Conservation (phyloP, 305 asterid genomes). For the Rubia tinctorum region DNA sequence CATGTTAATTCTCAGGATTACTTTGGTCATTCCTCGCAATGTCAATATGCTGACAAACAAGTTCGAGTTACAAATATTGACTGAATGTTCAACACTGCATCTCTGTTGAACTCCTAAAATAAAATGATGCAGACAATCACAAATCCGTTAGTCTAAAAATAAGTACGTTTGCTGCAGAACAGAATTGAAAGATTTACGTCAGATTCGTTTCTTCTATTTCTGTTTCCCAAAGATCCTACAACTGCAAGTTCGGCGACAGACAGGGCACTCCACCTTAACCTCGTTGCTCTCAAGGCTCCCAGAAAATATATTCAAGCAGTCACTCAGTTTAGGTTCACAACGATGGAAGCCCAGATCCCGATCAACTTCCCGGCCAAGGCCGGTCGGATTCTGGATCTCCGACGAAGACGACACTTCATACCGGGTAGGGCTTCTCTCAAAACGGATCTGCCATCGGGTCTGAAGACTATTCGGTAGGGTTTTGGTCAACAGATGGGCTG, state of each 20-base stretch:
- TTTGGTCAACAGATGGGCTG: too few relatives aligned
- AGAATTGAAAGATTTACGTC: conserved; percentile 20
- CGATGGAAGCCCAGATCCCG: too few relatives aligned
- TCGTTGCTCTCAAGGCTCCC: conserved; percentile 75
- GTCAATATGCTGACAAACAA: too few relatives aligned
- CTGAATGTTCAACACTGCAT: conserved; percentile 47
- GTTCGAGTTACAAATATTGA: too few relatives aligned
- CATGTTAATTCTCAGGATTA: too few relatives aligned
- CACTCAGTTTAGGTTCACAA: conserved; percentile 8
- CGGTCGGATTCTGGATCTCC: not conserved
- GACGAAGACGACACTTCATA: too few relatives aligned
- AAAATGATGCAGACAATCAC: conserved; percentile 22
- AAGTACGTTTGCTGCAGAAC: conserved; percentile 13
- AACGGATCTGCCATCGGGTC: too few relatives aligned
- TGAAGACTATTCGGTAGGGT: too few relatives aligned
- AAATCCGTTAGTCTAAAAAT: conserved; percentile 20
- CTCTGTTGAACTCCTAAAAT: conserved; percentile 58
- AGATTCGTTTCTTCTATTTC: conserved; percentile 34
- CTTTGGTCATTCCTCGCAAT: too few relatives aligned
- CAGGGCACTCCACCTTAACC: conserved; percentile 71
- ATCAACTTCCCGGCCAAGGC: not conserved
- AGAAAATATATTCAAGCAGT: conserved; percentile 22
- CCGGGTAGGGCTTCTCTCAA: too few relatives aligned
- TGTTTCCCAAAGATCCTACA: conserved; percentile 67
- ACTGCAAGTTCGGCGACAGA: conserved; percentile 71